Conservation (phyloP, 2,329 filamentous ascomycete species). For the Colletotrichum tofieldiae region DNA sequence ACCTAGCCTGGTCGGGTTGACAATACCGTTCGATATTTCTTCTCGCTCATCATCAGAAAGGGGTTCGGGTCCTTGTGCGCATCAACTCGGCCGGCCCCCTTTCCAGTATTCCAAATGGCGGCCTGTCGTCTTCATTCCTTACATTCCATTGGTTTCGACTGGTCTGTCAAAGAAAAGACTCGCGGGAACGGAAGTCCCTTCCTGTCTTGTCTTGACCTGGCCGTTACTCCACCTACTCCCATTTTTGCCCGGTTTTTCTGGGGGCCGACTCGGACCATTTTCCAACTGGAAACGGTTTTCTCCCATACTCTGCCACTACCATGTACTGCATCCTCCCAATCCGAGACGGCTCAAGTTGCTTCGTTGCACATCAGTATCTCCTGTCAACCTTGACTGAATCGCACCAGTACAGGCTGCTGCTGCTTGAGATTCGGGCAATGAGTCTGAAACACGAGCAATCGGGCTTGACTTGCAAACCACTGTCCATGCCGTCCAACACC, state of each 20-base stretch:
- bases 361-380: conserved; percentile 23
- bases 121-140: conserved; percentile 28
- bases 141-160: conserved; percentile 28
- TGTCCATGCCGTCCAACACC: not conserved
- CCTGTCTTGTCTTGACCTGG: conserved; percentile 34
- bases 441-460: conserved; percentile 26
- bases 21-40: conserved; percentile 4
- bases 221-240: conserved; percentile 32
- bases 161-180: conserved; percentile 19
- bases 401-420: conserved; percentile 6
- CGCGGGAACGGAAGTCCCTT: conserved; percentile 35
- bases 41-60: conserved; percentile 13
- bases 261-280: conserved; percentile 32
- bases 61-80: conserved; percentile 21
- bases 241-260: conserved; percentile 29
- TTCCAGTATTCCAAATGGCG: conserved; percentile 36
- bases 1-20: conserved; percentile 14
- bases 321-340: conserved; percentile 5
- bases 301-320: not conserved
- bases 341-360: conserved; percentile 24
- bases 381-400: conserved; percentile 24
- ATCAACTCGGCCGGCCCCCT: conserved; percentile 26
- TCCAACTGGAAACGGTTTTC: conserved; percentile 20
- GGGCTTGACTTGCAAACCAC: conserved; percentile 5
- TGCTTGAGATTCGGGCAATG: not conserved